A percentile compares a stretch with the other conserved stretches of the same genome.
phyloP scores from a whole-genome alignment of 257 asterid species.

The Paulownia fortunei region DNA sequence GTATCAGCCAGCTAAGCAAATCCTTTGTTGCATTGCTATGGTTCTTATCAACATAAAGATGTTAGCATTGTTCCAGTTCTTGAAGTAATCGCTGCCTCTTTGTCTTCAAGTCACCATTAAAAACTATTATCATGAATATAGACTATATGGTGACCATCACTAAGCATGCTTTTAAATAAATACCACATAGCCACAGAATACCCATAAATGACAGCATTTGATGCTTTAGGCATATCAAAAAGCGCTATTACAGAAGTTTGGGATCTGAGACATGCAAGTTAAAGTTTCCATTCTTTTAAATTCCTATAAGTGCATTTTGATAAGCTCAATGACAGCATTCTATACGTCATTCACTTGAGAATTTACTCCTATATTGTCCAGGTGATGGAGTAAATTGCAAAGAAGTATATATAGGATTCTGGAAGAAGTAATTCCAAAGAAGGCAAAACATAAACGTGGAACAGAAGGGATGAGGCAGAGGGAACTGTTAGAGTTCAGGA shows the following conservation, averaged over 20 bases:
- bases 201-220: not conserved
- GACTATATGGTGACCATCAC: no score
- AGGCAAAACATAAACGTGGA: not conserved
- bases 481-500: constrained; percentile 55
- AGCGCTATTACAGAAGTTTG: not conserved
- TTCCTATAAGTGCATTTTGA: not conserved
- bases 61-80: constrained; percentile 39
- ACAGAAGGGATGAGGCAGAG: constrained; percentile 43
- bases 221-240: not conserved
- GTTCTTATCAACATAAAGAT: constrained; percentile 19
- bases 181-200: not conserved
- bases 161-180: not conserved
- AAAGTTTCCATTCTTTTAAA: no score
- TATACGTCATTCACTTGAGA: no score
- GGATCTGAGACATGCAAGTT: no score
- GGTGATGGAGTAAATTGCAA: no score
- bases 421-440: no score
- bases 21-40: not conserved
- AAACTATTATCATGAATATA: not conserved
- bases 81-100: constrained; percentile 36
- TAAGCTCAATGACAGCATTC: not conserved
- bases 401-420: no score
- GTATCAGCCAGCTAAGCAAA: constrained; percentile 11
- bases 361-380: no score
- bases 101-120: constrained; percentile 16